A percentile compares a stretch with the other conserved stretches of the same genome.
phyloP scores from a whole-genome alignment of 1,284 basidiomycete genomes.

The Termitomyces sp. region DNA sequence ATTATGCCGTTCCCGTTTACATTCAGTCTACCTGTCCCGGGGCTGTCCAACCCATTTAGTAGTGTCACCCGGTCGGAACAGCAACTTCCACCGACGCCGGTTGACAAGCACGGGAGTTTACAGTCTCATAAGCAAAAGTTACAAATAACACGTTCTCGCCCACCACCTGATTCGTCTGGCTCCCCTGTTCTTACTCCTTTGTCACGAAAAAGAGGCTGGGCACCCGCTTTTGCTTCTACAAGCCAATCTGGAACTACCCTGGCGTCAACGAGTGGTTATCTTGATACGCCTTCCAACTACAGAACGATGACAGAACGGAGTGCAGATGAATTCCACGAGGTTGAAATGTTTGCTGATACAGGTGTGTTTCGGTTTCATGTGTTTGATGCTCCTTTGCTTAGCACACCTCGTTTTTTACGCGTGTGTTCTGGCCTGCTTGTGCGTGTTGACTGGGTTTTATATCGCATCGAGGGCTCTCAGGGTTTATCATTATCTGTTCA shows the following conservation, averaged over 20 bases:
- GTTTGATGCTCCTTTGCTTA: background rate
- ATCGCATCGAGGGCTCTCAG: background rate
- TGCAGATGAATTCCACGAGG: constrained; percentile 30
- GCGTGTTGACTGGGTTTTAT: constrained; percentile 13
- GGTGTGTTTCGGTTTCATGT: constrained; percentile 33
- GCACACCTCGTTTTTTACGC: constrained; percentile 12
- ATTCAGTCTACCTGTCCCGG: constrained; percentile 57
- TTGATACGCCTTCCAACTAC: constrained; percentile 63
- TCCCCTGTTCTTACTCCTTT: constrained; percentile 35
- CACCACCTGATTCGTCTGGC: constrained; percentile 21
- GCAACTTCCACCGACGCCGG: constrained; percentile 23
- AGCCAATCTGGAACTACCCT: constrained; percentile 47
- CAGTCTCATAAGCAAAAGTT: constrained; percentile 12
- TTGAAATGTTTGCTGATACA: constrained; percentile 35
- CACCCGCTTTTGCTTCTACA: constrained; percentile 51
- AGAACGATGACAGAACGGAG: constrained; percentile 30
- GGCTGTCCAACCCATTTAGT: constrained; percentile 61
- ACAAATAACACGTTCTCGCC: constrained; percentile 19
- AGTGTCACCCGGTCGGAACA: constrained; percentile 20
- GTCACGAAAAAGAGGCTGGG: constrained; percentile 65
- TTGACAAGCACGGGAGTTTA: constrained; percentile 14
- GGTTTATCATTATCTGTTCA: constrained; percentile 5
- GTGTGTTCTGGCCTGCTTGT: constrained; percentile 8
- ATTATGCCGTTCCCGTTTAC: constrained; percentile 62
- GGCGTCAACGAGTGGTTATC: constrained; percentile 52